Evolutionary conservation across 192 early-diverging fungal genomes (phyloP).

Genomic region (Backusella sp.): DNA sequence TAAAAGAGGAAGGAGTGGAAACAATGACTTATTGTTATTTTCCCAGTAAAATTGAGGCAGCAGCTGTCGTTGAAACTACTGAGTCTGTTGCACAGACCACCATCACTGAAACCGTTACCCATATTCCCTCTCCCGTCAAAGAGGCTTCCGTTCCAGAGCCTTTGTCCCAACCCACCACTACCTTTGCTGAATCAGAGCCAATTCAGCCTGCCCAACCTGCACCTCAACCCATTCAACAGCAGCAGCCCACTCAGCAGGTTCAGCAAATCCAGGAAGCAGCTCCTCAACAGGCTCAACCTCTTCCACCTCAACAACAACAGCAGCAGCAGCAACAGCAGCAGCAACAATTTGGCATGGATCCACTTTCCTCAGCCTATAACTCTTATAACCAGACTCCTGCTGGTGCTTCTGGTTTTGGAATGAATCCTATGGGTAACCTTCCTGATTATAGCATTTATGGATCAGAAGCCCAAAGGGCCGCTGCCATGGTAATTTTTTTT

Average conservation of each 20-base stretch:
- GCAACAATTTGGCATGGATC: slow-evolving; percentile 46
- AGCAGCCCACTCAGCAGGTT: slow-evolving; percentile 3
- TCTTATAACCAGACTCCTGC: slow-evolving; percentile 47
- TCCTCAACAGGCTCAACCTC: slow-evolving; percentile 10
- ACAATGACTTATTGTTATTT: background rate
- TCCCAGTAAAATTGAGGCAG: slow-evolving; percentile 20
- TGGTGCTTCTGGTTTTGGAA: slow-evolving; percentile 52
- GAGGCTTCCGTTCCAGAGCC: background rate
- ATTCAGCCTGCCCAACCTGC: background rate
- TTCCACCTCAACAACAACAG: slow-evolving; percentile 27
- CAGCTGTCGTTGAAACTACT: slow-evolving; percentile 26
- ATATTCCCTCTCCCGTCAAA: background rate
- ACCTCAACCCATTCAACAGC: slow-evolving; percentile 13
- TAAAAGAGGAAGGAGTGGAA: background rate
- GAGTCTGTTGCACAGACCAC: slow-evolving; percentile 24
- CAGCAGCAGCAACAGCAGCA: slow-evolving; percentile 11
- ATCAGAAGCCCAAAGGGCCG: slow-evolving; percentile 61
- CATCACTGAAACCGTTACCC: background rate
- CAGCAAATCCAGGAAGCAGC: background rate
- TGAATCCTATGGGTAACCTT: slow-evolving; percentile 50
- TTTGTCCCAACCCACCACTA: background rate
- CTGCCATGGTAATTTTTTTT: slow-evolving; percentile 26
- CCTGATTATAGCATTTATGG: slow-evolving; percentile 62
- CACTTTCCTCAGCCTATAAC: slow-evolving; percentile 49
- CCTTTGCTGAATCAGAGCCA: background rate